These are phyloP conservation scores for Chalciporus sp. DNA, from an alignment of 1,284 basidiomycete species.

Conservation along the genomic window DNA sequence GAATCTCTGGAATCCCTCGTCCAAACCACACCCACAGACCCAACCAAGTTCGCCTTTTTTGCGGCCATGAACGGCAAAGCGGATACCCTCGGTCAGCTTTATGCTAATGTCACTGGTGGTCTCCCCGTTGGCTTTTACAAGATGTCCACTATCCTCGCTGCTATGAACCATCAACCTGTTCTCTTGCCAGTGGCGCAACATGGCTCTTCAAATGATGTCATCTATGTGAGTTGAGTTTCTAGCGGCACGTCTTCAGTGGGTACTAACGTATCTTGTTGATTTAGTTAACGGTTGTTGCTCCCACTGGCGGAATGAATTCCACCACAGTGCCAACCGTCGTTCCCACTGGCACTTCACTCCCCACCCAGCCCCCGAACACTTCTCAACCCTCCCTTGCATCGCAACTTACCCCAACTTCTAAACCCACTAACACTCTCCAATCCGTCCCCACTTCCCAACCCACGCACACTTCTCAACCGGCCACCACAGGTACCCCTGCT, in stretches of 20 bases:
- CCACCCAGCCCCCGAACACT: no score
- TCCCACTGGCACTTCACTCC: conserved; percentile 14
- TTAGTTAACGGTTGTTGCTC: conserved; percentile 52
- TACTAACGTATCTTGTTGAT: conserved; percentile 5
- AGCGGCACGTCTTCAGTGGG: not conserved
- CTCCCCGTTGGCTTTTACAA: conserved; percentile 60
- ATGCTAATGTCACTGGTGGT: conserved; percentile 59
- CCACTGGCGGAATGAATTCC: conserved; percentile 21
- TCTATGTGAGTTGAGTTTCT: conserved; percentile 51
- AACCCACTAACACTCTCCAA: no score
- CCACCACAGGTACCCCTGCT: not conserved
- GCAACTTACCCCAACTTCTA: not conserved
- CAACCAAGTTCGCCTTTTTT: conserved; percentile 68
- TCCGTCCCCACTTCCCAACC: not conserved
- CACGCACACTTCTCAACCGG: not conserved
- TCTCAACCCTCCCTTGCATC: conserved; percentile 1
- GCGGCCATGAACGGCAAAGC: conserved; percentile 59
- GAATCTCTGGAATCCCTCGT: conserved; percentile 54
- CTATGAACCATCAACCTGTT: conserved; percentile 65
- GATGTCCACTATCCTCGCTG: conserved; percentile 52
- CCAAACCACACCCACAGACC: conserved; percentile 58
- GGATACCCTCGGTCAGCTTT: conserved; percentile 51
- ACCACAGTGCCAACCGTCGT: conserved; percentile 17
- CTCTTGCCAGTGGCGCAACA: conserved; percentile 59
- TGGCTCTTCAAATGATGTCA: conserved; percentile 60